Base-by-base conservation (phyloP, 805 yeast genomes). In the Candida verbasci region DNA sequence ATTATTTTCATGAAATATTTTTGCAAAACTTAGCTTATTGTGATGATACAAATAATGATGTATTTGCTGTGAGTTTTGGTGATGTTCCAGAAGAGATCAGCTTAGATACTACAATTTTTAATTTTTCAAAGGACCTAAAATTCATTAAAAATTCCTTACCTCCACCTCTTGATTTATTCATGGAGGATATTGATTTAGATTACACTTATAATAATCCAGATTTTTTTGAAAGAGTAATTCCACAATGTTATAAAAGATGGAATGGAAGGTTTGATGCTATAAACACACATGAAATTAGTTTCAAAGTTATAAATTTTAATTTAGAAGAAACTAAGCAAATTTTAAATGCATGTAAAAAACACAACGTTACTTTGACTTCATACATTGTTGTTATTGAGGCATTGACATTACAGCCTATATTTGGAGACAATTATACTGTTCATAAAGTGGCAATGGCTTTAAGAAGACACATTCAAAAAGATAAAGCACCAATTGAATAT, bases 361-460 rank as follows among this genome's bases (percentile, higher is more conserved):
- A 60, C 20, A 42, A 45, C 5, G 67, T 62, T 4, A 56, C 65
- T 16, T 37, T 65, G 9, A 64, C 72, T 3, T 36, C 67, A 3
- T 63, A 53, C 39, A 34, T 65, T 12, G 47, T 52, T 33, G 45
- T 46, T 16, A 41, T 53, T 3, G 50, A 47, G 16, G 56, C 58
- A 2, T 38, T 58, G 22, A 52, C 61, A 1, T 48, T 62, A 25
- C 49, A 50, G 18, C 63, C 64, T 1, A 29, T 63, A 2, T 53
- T 49, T 29, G 62, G 64, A 0, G 38, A 50, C 17, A 27, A 46
- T 3, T 53, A 61, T 38, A 42, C 56, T 6, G 38, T 53, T 21
- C 48, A 47, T 34, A 49, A 47, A 23, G 52, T 56, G 9, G 70
- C 70, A 9, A 47, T 65, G 40, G 54, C 68, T 1, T 45, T 65